Base-by-base conservation (phyloP, 2,329 filamentous ascomycete species). In the Xylariaceae sp. region DNA sequence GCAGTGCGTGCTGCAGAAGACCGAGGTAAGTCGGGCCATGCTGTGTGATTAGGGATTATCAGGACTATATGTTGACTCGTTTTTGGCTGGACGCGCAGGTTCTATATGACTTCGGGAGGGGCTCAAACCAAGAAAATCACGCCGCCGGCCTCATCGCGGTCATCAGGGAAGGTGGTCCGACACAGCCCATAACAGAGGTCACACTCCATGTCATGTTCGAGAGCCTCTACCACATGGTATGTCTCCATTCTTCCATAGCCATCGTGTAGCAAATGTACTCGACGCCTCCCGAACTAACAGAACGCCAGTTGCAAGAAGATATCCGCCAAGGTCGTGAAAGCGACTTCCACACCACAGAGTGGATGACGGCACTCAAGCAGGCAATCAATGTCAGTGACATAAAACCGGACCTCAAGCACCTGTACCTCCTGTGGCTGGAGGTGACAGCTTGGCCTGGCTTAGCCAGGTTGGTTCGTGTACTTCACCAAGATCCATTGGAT, bases 221-320 rank as follows among this genome's bases (percentile, higher is more conserved):
- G 42, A 63, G 60, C 27, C 61, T 64, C 42, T 67, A 62, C 30
- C 61, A 67, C 24, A 66, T 68, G 62, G 65, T 68, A 37, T 50
- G 62, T 58, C 4, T 29, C 13, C 1, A 26, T n/a, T 33, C 30
- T 13, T 33, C 4, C 30, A 33, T 9, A 18, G 18, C 15, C 16
- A 21, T 26, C 6, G 21, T 23, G 24, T 21, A 10, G 18, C 16
- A 6, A 1, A 11, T 40, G 7, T n/a, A 6, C 16, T n/a, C 18
- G 23, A 7, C 26, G 5, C 35, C n/a, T 6, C n/a, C 29, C 40
- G n/a, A 37, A 30, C 57, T 64, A 27, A 67, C 29, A 6, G n/a
- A 3, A 36, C 20, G 6, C 40, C 41, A 68, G 66, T 47, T 68
- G 9, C 64, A 67, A 54, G 61, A 64, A 53, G 66, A 68, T 15